Conservation (phyloP, 805 yeast genomes). For the Metschnikowia sp. region DNA sequence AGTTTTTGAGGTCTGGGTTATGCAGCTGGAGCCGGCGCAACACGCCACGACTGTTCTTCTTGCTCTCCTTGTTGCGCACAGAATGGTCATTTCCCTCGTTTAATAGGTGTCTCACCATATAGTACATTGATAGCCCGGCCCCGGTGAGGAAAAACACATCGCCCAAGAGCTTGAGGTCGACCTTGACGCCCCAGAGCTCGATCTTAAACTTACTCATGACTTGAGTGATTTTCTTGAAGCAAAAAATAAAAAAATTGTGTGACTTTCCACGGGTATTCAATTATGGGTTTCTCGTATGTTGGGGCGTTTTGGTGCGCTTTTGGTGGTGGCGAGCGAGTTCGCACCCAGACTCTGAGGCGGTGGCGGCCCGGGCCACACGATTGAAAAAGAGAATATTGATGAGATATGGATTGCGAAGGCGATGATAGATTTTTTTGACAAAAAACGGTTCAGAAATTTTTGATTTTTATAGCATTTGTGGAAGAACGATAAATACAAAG, state of each 20-base stretch:
- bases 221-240: no score
- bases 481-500: no score
- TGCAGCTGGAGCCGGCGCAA: constrained; percentile 35
- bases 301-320: no score
- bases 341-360: no score
- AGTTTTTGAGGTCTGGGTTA: constrained; percentile 55
- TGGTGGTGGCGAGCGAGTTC: no score
- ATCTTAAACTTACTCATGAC: constrained; percentile 32
- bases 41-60: constrained; percentile 54
- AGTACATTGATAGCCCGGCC: constrained; percentile 69
- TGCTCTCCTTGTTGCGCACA: constrained; percentile 51
- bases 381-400: background rate
- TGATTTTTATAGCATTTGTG: no score
- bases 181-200: constrained; percentile 36
- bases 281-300: no score
- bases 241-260: no score
- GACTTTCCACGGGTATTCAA: no score
- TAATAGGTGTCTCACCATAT: constrained; percentile 45
- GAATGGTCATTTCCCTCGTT: constrained; percentile 33
- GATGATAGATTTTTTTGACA: background rate
- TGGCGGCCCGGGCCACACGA: no score
- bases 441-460: no score
- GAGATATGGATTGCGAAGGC: background rate
- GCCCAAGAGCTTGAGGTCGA: constrained; percentile 41
- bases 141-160: constrained; percentile 44